A percentile compares a stretch with the other conserved stretches of the same genome.
Conservation (phyloP, 441 rosid species). For the Populus hybrid region DNA sequence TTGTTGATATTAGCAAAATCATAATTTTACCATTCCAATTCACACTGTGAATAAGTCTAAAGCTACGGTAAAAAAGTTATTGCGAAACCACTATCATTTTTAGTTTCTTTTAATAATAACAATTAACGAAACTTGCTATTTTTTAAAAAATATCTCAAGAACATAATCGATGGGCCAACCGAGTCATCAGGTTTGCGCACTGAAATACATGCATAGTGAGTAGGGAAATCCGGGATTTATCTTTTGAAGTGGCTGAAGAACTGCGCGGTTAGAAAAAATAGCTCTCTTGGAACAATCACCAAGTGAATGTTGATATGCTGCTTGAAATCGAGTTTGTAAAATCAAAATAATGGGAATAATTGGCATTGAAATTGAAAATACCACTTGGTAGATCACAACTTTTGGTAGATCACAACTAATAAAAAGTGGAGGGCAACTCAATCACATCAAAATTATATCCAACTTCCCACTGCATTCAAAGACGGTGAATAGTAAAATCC, state of each 20-base stretch:
- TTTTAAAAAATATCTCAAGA: neutral
- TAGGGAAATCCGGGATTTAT: too few relatives aligned
- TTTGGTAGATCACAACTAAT: neutral
- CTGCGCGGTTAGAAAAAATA: too few relatives aligned
- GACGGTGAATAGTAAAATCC: neutral
- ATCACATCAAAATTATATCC: neutral
- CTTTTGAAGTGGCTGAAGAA: too few relatives aligned
- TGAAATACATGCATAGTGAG: neutral
- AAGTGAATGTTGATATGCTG: too few relatives aligned
- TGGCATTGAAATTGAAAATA: neutral
- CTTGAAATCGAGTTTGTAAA: neutral
- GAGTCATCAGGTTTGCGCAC: neutral
- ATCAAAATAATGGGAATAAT: neutral
- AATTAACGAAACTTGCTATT: neutral
- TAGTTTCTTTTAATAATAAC: neutral
- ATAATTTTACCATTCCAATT: neutral
- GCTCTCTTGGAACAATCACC: too few relatives aligned
- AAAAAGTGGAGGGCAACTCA: neutral
- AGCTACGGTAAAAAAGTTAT: neutral
- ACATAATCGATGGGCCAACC: neutral
- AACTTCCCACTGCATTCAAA: conserved; percentile 2
- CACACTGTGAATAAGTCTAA: too few relatives aligned
- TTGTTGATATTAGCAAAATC: too few relatives aligned
- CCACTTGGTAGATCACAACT: neutral
- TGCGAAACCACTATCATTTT: neutral